These are phyloP conservation scores for Ilex asprella DNA, from an alignment of 257 asterid genomes.

Conservation along the genomic window DNA sequence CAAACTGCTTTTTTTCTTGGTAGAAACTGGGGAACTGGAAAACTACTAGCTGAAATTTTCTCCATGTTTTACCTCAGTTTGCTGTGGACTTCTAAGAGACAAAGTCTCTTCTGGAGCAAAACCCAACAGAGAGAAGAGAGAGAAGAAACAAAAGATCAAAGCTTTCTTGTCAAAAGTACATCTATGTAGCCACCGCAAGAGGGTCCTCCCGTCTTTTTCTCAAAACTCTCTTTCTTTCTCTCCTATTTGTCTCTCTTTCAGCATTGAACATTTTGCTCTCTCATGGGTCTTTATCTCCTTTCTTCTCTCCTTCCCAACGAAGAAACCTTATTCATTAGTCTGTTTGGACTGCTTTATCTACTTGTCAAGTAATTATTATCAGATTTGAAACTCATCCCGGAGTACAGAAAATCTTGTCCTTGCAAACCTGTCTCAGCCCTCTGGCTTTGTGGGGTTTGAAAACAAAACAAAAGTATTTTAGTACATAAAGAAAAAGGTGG, in stretches of 20 bases:
- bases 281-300: slow-evolving; percentile 30
- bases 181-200: slow-evolving; percentile 15
- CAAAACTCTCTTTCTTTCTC: slow-evolving; percentile 7
- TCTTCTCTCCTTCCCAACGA: slow-evolving; percentile 36
- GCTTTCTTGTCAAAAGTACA: slow-evolving; percentile 38
- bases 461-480: slow-evolving; percentile 15
- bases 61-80: not conserved
- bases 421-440: slow-evolving; percentile 27
- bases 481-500: slow-evolving; percentile 22
- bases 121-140: slow-evolving; percentile 5
- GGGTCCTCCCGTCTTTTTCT: slow-evolving; percentile 13
- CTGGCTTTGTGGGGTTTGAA: slow-evolving; percentile 45
- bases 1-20: not conserved
- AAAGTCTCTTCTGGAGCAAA: slow-evolving; percentile 20
- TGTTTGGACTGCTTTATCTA: slow-evolving; percentile 23
- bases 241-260: no score
- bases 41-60: slow-evolving; percentile 8
- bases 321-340: slow-evolving; percentile 48
- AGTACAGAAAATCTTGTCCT: slow-evolving; percentile 55
- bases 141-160: slow-evolving; percentile 25
- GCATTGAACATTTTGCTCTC: slow-evolving; percentile 8
- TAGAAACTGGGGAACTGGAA: not conserved
- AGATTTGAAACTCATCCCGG: slow-evolving; percentile 20
- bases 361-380: slow-evolving; percentile 22
- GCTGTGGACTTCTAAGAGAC: slow-evolving; percentile 14